Evolutionary conservation across 2,329 filamentous ascomycete species (phyloP).

Genomic region (Cercospora sojina): DNA sequence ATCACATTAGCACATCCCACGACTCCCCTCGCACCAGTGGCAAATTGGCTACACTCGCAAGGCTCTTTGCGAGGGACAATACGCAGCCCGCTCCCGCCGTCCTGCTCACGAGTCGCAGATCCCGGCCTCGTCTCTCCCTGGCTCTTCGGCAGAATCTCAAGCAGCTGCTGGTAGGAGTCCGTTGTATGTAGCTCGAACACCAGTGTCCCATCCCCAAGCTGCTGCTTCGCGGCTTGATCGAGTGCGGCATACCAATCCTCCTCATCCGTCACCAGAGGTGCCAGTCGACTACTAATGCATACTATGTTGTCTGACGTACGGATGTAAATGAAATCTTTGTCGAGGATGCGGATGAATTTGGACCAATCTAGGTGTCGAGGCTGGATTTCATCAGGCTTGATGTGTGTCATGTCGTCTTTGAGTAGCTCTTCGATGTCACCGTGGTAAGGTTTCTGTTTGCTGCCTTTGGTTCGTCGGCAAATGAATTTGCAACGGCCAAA

Average conservation of each 20-base stretch:
- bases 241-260: constrained; percentile 12
- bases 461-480: constrained; percentile 12
- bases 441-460: constrained; percentile 5
- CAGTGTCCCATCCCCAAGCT: constrained; percentile 2
- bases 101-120: background rate
- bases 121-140: background rate
- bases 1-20: constrained; percentile 22
- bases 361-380: constrained; percentile 20
- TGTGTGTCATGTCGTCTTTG: constrained; percentile 9
- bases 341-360: constrained; percentile 15
- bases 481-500: constrained; percentile 18
- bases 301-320: constrained; percentile 17
- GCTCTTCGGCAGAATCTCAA: background rate
- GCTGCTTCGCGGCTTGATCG: constrained; percentile 6
- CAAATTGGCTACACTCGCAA: constrained; percentile 22
- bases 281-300: constrained; percentile 11
- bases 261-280: constrained; percentile 13
- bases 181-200: constrained; percentile 18
- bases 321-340: constrained; percentile 10
- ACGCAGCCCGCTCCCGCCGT: background rate
- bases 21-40: constrained; percentile 10
- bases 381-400: constrained; percentile 10
- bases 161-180: constrained; percentile 8
- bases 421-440: constrained; percentile 11
- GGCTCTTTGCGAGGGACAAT: background rate